Evolutionary conservation across 1,139 yeast species (phyloP).

Genomic region (Suhomyces ambrosiae): DNA sequence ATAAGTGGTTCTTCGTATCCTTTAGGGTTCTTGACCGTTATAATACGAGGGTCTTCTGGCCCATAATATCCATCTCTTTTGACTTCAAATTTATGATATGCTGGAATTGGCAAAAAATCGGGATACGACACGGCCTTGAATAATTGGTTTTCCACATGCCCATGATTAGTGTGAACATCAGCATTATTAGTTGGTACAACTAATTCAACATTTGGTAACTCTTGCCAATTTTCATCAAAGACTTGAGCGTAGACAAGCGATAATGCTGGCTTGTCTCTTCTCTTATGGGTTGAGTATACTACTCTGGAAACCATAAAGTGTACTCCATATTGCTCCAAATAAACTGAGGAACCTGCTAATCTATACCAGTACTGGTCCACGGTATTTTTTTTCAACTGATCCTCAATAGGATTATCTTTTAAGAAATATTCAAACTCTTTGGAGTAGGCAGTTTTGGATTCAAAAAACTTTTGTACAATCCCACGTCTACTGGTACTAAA

Average conservation of each 20-base stretch:
- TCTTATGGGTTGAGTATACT: constrained; percentile 32
- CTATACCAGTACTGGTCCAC: constrained; percentile 39
- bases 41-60: constrained; percentile 46
- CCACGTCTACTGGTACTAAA: constrained; percentile 11
- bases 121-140: constrained; percentile 30
- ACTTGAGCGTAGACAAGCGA: constrained; percentile 47
- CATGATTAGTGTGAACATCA: constrained; percentile 3
- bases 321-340: constrained; percentile 43
- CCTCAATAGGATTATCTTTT: constrained; percentile 16
- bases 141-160: not conserved
- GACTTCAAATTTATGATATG: constrained; percentile 29
- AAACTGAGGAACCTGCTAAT: constrained; percentile 43
- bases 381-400: constrained; percentile 24
- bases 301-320: constrained; percentile 41
- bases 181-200: constrained; percentile 31
- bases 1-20: constrained; percentile 43
- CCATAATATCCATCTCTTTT: constrained; percentile 33
- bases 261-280: constrained; percentile 33
- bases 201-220: constrained; percentile 35
- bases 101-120: constrained; percentile 35
- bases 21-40: constrained; percentile 31
- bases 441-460: constrained; percentile 9
- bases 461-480: constrained; percentile 12
- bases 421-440: constrained; percentile 17
- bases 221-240: constrained; percentile 50